Conservation (phyloP, 768 basidiomycete genomes). For the Boletus sp. region DNA sequence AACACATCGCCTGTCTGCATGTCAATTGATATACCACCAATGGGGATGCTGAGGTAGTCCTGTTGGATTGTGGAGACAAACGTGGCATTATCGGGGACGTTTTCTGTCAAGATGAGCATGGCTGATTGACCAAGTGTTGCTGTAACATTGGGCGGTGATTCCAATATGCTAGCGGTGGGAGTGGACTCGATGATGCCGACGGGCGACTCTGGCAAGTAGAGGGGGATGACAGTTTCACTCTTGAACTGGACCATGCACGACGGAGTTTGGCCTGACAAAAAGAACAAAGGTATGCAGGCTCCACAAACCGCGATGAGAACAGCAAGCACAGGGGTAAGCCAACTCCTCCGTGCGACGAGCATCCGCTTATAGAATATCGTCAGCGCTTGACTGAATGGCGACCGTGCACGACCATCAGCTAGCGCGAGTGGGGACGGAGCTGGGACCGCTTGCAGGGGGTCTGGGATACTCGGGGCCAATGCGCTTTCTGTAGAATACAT, state of each 20-base stretch:
- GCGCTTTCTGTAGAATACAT: conserved; percentile 6
- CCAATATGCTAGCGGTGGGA: conserved; percentile 38
- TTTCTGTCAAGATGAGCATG: conserved; percentile 33
- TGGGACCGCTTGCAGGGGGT: background rate
- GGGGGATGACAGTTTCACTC: conserved; percentile 37
- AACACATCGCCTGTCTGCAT: conserved; percentile 45
- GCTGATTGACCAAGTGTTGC: conserved; percentile 43
- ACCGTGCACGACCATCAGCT: conserved; percentile 47
- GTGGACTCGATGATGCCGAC: conserved; percentile 32
- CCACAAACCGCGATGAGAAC: conserved; percentile 57
- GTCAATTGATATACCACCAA: conserved; percentile 70
- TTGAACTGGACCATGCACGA: conserved; percentile 46
- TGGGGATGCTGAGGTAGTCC: conserved; percentile 50
- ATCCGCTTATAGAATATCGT: conserved; percentile 73
- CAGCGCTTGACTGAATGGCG: conserved; percentile 60
- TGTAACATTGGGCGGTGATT: conserved; percentile 54
- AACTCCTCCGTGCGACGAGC: conserved; percentile 61
- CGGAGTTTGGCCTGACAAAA: conserved; percentile 48
- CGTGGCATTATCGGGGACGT: conserved; percentile 53
- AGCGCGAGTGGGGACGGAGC: conserved; percentile 24
- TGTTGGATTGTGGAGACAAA: conserved; percentile 53
- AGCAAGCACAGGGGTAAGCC: conserved; percentile 59
- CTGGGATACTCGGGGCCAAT: background rate
- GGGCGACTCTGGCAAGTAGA: conserved; percentile 55
- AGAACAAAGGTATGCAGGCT: conserved; percentile 64